A percentile compares a stretch with the other conserved stretches of the same genome.
phyloP scores from a whole-genome alignment of 495 filamentous ascomycete genomes.

The Tuber calosporum region DNA sequence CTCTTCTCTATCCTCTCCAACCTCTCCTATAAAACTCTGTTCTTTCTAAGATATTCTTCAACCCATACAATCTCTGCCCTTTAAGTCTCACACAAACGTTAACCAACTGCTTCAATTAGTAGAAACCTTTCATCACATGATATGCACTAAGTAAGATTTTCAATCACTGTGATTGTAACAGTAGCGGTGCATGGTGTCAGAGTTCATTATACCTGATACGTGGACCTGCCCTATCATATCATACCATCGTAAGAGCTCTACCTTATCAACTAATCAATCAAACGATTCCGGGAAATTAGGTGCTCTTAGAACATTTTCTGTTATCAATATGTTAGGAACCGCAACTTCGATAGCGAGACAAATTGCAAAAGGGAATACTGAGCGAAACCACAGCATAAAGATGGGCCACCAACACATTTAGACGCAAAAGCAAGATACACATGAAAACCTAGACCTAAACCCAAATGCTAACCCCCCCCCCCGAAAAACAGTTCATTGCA shows the following conservation, averaged over 20 bases:
- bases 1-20: too few species aligned
- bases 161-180: too few species aligned
- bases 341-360: background rate
- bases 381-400: background rate
- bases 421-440: background rate
- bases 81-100: too few species aligned
- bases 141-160: too few species aligned
- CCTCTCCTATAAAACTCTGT: too few species aligned
- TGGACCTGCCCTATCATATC: too few species aligned
- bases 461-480: constrained; percentile 3
- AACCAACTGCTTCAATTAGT: too few species aligned
- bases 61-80: too few species aligned
- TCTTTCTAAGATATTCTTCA: too few species aligned
- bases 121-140: too few species aligned
- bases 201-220: background rate
- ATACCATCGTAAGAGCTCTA: background rate
- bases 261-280: background rate
- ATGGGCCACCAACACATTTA: constrained; percentile 2
- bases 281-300: background rate
- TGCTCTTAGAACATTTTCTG: background rate
- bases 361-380: background rate
- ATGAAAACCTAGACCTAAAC: background rate
- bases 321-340: background rate
- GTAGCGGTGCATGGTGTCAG: too few species aligned
- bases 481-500: background rate